These are phyloP conservation scores for Wallacemonas rigidus DNA, from an alignment of 208 protist species.

Conservation along the genomic window DNA sequence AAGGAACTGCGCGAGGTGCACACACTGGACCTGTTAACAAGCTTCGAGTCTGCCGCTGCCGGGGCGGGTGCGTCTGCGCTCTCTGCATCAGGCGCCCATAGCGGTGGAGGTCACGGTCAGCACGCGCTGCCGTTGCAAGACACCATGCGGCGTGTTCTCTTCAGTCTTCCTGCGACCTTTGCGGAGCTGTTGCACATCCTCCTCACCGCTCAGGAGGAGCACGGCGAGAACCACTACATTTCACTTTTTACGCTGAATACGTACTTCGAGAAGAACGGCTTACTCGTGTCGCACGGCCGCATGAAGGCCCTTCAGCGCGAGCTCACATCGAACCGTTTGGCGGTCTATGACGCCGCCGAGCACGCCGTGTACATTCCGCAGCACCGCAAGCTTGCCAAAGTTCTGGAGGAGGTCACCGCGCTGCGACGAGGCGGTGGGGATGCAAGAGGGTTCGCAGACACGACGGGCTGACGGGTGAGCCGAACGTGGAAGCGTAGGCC, in stretches of 20 bases:
- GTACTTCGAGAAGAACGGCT: slow-evolving; percentile 54
- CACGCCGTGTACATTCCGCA: slow-evolving; percentile 78
- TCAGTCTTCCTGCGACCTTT: slow-evolving; percentile 71
- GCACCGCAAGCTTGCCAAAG: slow-evolving; percentile 46
- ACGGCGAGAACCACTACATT: slow-evolving; percentile 63
- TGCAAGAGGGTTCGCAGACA: slow-evolving; percentile 9
- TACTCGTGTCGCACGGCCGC: slow-evolving; percentile 72
- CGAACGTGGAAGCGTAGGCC: too few relatives aligned
- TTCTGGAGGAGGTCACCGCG: slow-evolving; percentile 69
- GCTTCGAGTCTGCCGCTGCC: slow-evolving; percentile 45
- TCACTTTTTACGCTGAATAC: slow-evolving; percentile 58
- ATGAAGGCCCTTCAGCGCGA: slow-evolving; percentile 71
- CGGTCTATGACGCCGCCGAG: slow-evolving; percentile 71
- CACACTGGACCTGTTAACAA: slow-evolving; percentile 54
- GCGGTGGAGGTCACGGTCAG: slow-evolving; percentile 1
- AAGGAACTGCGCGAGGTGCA: slow-evolving; percentile 50
- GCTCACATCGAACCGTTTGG: slow-evolving; percentile 85
- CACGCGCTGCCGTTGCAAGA: slow-evolving; percentile 59
- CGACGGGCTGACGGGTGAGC: slow-evolving; percentile 2
- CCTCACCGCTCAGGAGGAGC: slow-evolving; percentile 62
- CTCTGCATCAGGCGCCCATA: slow-evolving; percentile 14
- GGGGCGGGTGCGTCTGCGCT: slow-evolving; percentile 1
- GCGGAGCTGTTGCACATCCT: slow-evolving; percentile 60
- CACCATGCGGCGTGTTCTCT: slow-evolving; percentile 77
- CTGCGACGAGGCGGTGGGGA: slow-evolving; percentile 32